phyloP scores from a whole-genome alignment of 805 yeast genomes.

The Saturnispora gosingensis region DNA sequence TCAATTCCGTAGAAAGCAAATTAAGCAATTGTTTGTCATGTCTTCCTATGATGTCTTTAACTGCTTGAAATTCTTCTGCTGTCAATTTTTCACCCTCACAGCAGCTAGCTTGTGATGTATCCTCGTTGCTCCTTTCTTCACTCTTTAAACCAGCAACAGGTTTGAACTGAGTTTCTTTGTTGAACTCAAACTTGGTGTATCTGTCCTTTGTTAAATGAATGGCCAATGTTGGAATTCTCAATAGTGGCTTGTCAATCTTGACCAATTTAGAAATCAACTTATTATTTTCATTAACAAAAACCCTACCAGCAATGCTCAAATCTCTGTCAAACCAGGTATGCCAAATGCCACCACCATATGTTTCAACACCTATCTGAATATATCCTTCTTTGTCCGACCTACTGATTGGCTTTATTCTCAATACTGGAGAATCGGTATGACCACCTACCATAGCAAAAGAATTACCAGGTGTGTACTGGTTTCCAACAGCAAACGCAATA shows the following conservation, averaged over 20 bases:
- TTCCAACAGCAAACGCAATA: slow-evolving; percentile 80
- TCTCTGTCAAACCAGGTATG: slow-evolving; percentile 97
- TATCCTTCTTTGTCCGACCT: slow-evolving; percentile 63
- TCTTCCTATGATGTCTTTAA: slow-evolving; percentile 56
- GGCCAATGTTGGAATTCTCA: slow-evolving; percentile 91
- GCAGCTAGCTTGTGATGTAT: slow-evolving; percentile 27
- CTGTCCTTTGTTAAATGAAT: slow-evolving; percentile 80
- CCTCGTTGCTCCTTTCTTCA: slow-evolving; percentile 2
- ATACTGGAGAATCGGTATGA: slow-evolving; percentile 89
- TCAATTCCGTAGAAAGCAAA: slow-evolving; percentile 57
- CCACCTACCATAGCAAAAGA: slow-evolving; percentile 90
- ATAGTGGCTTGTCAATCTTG: slow-evolving; percentile 71
- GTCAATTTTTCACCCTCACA: slow-evolving; percentile 43
- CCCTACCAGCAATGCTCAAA: slow-evolving; percentile 85
- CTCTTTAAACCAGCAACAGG: slow-evolving; percentile 68
- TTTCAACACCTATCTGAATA: slow-evolving; percentile 85
- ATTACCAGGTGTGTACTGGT: slow-evolving; percentile 61
- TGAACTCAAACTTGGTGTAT: slow-evolving; percentile 73
- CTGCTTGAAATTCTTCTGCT: slow-evolving; percentile 51
- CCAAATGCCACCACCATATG: slow-evolving; percentile 94
- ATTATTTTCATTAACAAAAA: slow-evolving; percentile 49
- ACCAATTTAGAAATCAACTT: slow-evolving; percentile 56
- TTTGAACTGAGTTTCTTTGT: slow-evolving; percentile 74
- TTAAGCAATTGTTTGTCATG: slow-evolving; percentile 68
- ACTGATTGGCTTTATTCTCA: slow-evolving; percentile 83